A percentile compares a stretch with the other conserved stretches of the same genome.
Evolutionary conservation across 345 rosid genomes (phyloP).

Genomic region (Abelmoschus esculentus): DNA sequence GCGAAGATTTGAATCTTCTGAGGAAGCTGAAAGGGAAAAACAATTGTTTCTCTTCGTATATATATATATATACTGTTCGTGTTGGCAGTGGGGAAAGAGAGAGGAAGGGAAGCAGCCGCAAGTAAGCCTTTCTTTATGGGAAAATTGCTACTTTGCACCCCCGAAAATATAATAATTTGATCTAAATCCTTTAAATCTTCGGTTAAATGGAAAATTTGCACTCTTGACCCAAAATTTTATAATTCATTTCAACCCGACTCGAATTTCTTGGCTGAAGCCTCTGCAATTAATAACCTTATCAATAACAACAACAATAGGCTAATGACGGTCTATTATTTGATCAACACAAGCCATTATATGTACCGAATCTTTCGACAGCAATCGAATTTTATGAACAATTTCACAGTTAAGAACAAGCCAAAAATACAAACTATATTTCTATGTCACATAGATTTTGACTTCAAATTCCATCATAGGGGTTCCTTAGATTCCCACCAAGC

Average conservation of each 20-base stretch:
- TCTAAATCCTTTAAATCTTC: no score
- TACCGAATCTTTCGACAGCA: neutral
- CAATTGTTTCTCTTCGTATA: neutral
- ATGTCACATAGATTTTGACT: conserved; percentile 12
- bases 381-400: conserved; percentile 27
- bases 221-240: no score
- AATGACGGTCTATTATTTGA: conserved; percentile 17
- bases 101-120: neutral
- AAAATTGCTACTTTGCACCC: no score
- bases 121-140: neutral
- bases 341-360: conserved; percentile 14
- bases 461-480: conserved; percentile 49
- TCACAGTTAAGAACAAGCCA: conserved; percentile 14
- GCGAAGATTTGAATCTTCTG: neutral
- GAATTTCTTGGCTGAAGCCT: neutral
- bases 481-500: conserved; percentile 61
- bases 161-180: neutral
- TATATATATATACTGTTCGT: neutral
- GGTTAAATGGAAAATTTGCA: no score
- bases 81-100: neutral
- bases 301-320: neutral
- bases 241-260: no score
- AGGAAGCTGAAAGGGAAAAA: neutral
- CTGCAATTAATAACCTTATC: neutral
- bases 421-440: conserved; percentile 3